phyloP scores from a whole-genome alignment of 371 early-diverging fungal species.

The Pancytospora philotis region DNA sequence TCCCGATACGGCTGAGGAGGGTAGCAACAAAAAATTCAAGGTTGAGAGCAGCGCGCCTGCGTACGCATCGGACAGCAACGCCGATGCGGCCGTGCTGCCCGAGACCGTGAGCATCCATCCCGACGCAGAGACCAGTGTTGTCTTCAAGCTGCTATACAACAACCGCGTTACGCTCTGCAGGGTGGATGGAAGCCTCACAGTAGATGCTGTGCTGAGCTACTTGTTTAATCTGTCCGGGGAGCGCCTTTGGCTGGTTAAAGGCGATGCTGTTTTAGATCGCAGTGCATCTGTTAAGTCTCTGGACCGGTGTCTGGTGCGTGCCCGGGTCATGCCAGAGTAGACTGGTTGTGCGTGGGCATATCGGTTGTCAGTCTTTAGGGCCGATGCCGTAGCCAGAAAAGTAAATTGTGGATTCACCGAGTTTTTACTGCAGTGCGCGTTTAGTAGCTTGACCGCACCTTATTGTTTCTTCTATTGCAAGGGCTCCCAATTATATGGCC shows the following conservation, averaged over 20 bases:
- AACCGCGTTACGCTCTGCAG: neutral
- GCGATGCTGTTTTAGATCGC: too few relatives aligned
- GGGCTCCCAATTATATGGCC: too few relatives aligned
- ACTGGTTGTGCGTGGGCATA: too few relatives aligned
- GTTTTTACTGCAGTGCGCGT: too few relatives aligned
- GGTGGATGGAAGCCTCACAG: neutral
- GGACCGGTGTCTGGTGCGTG: too few relatives aligned
- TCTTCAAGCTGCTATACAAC: constrained; percentile 3
- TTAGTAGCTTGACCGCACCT: too few relatives aligned
- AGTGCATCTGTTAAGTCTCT: too few relatives aligned
- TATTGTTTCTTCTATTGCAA: too few relatives aligned
- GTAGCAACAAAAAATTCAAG: neutral
- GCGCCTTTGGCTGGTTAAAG: neutral
- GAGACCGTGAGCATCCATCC: neutral
- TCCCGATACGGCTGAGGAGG: neutral
- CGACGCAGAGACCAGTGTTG: neutral
- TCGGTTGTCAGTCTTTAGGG: too few relatives aligned
- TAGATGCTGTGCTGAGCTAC: neutral
- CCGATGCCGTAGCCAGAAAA: too few relatives aligned
- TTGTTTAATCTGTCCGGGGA: neutral
- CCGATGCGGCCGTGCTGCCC: neutral
- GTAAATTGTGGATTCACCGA: too few relatives aligned
- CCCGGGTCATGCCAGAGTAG: too few relatives aligned
- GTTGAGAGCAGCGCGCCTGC: neutral
- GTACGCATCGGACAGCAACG: neutral